These are phyloP conservation scores for Chamaenerion angustifolium DNA, from an alignment of 345 rosid genomes.

Conservation along the genomic window DNA sequence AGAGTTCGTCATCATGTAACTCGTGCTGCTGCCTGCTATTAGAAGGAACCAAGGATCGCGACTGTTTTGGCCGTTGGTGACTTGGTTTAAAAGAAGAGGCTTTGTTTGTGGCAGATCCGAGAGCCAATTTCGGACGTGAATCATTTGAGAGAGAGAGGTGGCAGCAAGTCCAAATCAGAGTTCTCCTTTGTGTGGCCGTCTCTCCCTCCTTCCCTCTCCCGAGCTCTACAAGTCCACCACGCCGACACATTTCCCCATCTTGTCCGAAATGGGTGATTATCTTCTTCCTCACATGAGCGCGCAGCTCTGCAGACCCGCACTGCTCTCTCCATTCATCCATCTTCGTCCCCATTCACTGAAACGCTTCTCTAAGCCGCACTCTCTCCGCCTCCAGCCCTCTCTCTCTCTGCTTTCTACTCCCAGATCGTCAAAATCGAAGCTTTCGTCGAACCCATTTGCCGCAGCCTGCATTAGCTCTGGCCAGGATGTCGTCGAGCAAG, in stretches of 20 bases:
- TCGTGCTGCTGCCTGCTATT: too few species aligned
- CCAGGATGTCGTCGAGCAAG: slow-evolving; percentile 14
- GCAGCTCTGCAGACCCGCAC: slow-evolving; percentile 25
- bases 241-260: background rate
- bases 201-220: too few species aligned
- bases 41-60: too few species aligned
- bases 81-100: too few species aligned
- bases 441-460: slow-evolving; percentile 7
- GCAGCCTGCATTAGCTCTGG: slow-evolving; percentile 19
- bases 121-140: too few species aligned
- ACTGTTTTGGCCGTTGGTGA: too few species aligned
- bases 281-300: slow-evolving; percentile 9
- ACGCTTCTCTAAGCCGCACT: slow-evolving; percentile 14
- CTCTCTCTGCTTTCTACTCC: slow-evolving; percentile 3
- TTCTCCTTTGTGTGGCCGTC: too few species aligned
- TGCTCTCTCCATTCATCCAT: slow-evolving; percentile 12
- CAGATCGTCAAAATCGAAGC: slow-evolving; percentile 7
- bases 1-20: too few species aligned
- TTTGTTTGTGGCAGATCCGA: too few species aligned
- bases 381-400: slow-evolving; percentile 12
- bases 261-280: too few species aligned
- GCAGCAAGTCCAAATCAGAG: too few species aligned
- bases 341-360: slow-evolving; percentile 6
- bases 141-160: too few species aligned
- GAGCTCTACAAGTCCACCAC: background rate